Evolutionary conservation across 768 basidiomycete species (phyloP).

Genomic region (Antrodiella citrinella): DNA sequence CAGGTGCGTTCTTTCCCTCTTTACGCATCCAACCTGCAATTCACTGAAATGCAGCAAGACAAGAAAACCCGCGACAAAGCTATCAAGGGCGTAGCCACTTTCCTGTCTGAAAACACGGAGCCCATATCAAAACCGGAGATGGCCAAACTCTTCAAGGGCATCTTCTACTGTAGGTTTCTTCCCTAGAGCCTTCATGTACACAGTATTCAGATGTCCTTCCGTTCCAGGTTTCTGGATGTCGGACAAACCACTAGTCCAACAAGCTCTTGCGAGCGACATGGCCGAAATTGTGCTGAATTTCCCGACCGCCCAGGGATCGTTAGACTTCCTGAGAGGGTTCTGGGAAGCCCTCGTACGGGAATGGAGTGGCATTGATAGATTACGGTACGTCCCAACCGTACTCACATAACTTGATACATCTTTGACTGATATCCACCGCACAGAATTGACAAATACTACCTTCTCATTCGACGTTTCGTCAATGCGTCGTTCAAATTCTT

Average conservation of each 20-base stretch:
- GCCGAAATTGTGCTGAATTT: slow-evolving; percentile 76
- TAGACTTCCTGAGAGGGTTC: slow-evolving; percentile 80
- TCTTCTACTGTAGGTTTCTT: slow-evolving; percentile 78
- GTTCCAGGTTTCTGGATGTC: slow-evolving; percentile 96
- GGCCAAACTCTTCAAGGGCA: slow-evolving; percentile 93
- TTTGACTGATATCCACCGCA: neutral
- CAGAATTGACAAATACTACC: slow-evolving; percentile 96
- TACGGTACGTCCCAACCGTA: slow-evolving; percentile 53
- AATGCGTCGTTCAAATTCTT: slow-evolving; percentile 82
- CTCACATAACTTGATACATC: neutral
- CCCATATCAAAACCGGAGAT: slow-evolving; percentile 66
- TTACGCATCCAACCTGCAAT: neutral
- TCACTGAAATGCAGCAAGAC: slow-evolving; percentile 37
- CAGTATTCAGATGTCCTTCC: neutral
- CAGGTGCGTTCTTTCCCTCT: slow-evolving; percentile 41
- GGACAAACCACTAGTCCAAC: slow-evolving; percentile 95
- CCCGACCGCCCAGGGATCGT: slow-evolving; percentile 42
- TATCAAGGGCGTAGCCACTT: slow-evolving; percentile 65
- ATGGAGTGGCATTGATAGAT: slow-evolving; percentile 87
- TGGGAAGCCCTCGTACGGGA: slow-evolving; percentile 88
- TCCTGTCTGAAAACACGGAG: slow-evolving; percentile 64
- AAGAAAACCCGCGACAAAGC: slow-evolving; percentile 92
- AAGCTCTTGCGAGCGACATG: slow-evolving; percentile 79
- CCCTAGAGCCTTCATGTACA: neutral
- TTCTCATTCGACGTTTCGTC: slow-evolving; percentile 85